Percentiles rank a stretch among this genome's conserved stretches.
Evolutionary conservation across 805 yeast species (phyloP).

Genomic region (Candida nanaspora): DNA sequence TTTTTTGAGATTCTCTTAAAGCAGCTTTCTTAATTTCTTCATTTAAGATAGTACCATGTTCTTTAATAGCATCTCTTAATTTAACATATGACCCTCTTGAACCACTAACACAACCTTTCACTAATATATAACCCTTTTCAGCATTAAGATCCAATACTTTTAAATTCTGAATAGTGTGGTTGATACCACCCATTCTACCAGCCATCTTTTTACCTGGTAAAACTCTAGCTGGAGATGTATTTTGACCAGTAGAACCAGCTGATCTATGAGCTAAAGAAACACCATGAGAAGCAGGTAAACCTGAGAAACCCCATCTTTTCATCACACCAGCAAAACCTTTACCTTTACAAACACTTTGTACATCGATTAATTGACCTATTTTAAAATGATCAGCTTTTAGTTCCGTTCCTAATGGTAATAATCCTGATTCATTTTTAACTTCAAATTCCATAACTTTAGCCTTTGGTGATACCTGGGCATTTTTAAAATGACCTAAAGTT

Average conservation of each 20-base stretch:
- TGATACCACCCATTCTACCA: conserved; percentile 85
- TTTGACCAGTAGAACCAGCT: conserved; percentile 96
- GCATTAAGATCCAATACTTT: conserved; percentile 75
- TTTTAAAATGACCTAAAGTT: conserved; percentile 67
- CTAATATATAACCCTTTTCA: conserved; percentile 70
- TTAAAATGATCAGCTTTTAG: conserved; percentile 79
- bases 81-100: conserved; percentile 69
- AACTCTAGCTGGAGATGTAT: conserved; percentile 93
- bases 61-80: conserved; percentile 71
- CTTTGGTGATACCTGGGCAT: conserved; percentile 83
- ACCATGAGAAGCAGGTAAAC: conserved; percentile 94
- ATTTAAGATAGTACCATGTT: conserved; percentile 21
- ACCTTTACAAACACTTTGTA: conserved; percentile 77
- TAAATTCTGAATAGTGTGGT: conserved; percentile 67
- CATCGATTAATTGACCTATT: conserved; percentile 77
- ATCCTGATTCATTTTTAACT: conserved; percentile 56
- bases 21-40: not conserved
- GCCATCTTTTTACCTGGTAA: conserved; percentile 98
- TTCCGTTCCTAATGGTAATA: conserved; percentile 71
- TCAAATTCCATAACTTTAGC: conserved; percentile 68
- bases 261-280: conserved; percentile 88
- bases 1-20: not conserved
- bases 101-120: conserved; percentile 90
- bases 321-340: conserved; percentile 98
- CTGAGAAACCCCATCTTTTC: conserved; percentile 88